Base-by-base conservation (phyloP, 1,139 yeast genomes). In the Suhomyces ambrosiae region DNA sequence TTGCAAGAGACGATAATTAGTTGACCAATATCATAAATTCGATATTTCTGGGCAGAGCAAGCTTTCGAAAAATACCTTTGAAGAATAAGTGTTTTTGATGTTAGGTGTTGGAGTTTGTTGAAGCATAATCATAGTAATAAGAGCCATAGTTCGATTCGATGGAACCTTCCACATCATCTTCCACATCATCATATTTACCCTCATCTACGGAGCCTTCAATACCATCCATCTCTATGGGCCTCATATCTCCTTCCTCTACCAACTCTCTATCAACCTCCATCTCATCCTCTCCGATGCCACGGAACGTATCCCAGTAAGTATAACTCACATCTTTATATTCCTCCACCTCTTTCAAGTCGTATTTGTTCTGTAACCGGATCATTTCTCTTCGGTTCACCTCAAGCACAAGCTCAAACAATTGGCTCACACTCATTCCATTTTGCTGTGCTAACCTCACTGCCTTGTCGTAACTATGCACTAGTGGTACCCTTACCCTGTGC, bases 241-340 rank as follows among this genome's bases (percentile, higher is more conserved):
- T 19, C 8, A 9, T 7, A 19, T 19, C 22, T 7, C 7, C 8
- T 7, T 19, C 22, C 22, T 7, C 22, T 7, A 7, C 22, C 7
- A 9, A 19, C n/a, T 33, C 40, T 68, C 65, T 63, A 13, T 65
- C 67, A 12, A 56, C 40, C 35, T 65, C 71, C 19, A 44, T 45
- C 13, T 57, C 61, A 10, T 56, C 40, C 3, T 50, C 45, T 11
- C 10, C 25, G 12, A 16, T 8, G 7, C 9, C 21, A 10, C 24
- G 24, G 16, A 60, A 40, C 5, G 52, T 56, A 38, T 67, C 73
- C 74, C 74, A 69, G 46, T 69, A 69, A 29, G 55, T 54, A 41
- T 69, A 69, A 37, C 52, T 52, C 13, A 63, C 41, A 26, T 59
- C 62, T 17, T 53, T 44, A 23, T 47, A 41, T 23, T 30, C 28